These are phyloP conservation scores for Phoenix roebelenii DNA, from an alignment of 176 grass and related monocot species.

Conservation along the genomic window DNA sequence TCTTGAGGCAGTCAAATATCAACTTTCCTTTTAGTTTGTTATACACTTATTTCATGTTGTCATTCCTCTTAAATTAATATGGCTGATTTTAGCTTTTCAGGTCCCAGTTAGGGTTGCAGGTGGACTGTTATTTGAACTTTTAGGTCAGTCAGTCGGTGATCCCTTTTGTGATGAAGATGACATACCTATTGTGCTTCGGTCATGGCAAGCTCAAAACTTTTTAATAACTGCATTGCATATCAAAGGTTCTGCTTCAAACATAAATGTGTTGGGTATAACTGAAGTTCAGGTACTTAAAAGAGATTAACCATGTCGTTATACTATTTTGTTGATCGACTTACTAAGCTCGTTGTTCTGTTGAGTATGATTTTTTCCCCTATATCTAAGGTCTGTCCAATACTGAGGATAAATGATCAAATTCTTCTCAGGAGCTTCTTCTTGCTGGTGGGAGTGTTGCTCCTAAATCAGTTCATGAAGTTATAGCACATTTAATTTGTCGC, in stretches of 20 bases:
- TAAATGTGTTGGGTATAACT: conserved; percentile 96
- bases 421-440: conserved; percentile 74
- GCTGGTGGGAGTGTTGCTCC: conserved; percentile 84
- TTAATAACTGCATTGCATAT: conserved; percentile 83
- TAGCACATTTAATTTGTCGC: conserved; percentile 77
- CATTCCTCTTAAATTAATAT: conserved; percentile 8
- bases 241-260: conserved; percentile 62
- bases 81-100: conserved; percentile 51
- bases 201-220: conserved; percentile 91
- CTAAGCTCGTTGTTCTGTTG: no score
- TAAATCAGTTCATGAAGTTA: conserved; percentile 87
- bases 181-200: conserved; percentile 83
- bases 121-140: conserved; percentile 89
- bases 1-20: no score
- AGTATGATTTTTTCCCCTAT: no score
- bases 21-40: no score
- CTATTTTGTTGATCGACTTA: no score
- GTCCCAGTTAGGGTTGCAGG: conserved; percentile 92
- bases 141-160: conserved; percentile 88
- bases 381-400: no score
- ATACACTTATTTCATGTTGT: no score
- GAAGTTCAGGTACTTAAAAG: conserved; percentile 73
- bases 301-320: background rate
- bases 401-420: conserved; percentile 15
- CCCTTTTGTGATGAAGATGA: conserved; percentile 76